Conservation (phyloP, 768 basidiomycete genomes). For the Rhizopogon rudus region DNA sequence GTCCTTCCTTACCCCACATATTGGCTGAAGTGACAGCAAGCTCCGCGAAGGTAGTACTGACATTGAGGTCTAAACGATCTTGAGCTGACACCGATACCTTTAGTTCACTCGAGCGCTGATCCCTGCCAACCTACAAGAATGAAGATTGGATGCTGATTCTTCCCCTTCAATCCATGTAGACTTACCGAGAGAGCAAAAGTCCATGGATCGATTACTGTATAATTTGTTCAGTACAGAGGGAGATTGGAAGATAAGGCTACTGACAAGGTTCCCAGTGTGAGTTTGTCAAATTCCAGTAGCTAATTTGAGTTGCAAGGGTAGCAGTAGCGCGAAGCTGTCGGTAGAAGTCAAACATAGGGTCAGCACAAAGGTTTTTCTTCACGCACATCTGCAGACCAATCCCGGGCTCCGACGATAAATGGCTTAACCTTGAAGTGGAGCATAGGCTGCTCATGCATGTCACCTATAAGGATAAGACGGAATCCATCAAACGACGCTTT, state of each 20-base stretch:
- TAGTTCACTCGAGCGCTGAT: constrained; percentile 44
- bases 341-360: not conserved
- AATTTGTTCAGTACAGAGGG: constrained; percentile 9
- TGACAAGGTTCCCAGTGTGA: constrained; percentile 96
- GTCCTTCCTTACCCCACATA: constrained; percentile 71
- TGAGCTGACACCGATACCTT: constrained; percentile 63
- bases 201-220: constrained; percentile 92
- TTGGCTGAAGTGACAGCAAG: constrained; percentile 69
- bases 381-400: constrained; percentile 90
- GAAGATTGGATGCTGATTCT: constrained; percentile 1
- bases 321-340: constrained; percentile 78
- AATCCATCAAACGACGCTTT: constrained; percentile 88
- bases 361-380: not conserved
- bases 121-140: constrained; percentile 46
- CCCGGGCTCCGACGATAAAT: constrained; percentile 76
- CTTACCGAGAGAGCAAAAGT: constrained; percentile 69
- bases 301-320: constrained; percentile 76
- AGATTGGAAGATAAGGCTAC: constrained; percentile 19
- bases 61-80: constrained; percentile 85
- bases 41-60: constrained; percentile 89
- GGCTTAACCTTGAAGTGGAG: constrained; percentile 84
- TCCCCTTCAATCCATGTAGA: constrained; percentile 5
- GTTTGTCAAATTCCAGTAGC: constrained; percentile 95
- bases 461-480: constrained; percentile 89
- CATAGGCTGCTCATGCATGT: constrained; percentile 92